Evolutionary conservation across 306 rosid species (phyloP).

Genomic region (Carpinus fangiana): DNA sequence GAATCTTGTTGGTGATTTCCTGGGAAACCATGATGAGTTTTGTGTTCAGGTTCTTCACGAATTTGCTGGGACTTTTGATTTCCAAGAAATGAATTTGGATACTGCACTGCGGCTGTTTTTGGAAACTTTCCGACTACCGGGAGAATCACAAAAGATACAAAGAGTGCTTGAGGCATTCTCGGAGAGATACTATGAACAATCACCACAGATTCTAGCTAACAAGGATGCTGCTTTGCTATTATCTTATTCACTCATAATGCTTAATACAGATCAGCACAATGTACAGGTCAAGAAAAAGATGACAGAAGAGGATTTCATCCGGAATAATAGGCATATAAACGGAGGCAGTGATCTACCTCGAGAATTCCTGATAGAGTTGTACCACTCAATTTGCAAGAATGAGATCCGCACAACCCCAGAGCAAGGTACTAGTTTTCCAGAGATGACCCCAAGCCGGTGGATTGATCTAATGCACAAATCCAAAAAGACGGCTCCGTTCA

Average conservation of each 20-base stretch:
- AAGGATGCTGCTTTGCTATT: slow-evolving; percentile 96
- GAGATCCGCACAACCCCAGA: slow-evolving; percentile 95
- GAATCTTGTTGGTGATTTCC: slow-evolving; percentile 96
- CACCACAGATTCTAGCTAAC: slow-evolving; percentile 82
- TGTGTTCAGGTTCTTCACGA: slow-evolving; percentile 99
- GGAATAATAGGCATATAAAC: slow-evolving; percentile 89
- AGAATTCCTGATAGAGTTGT: slow-evolving; percentile 78
- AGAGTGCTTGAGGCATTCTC: slow-evolving; percentile 99
- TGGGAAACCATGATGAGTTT: slow-evolving; percentile 95
- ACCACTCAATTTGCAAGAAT: slow-evolving; percentile 91
- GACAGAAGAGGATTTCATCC: slow-evolving; percentile 95
- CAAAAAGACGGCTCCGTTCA: slow-evolving; percentile 83
- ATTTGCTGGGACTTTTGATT: slow-evolving; percentile 98
- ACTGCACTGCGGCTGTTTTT: slow-evolving; percentile 90
- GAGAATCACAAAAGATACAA: slow-evolving; percentile 98
- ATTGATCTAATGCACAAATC: slow-evolving; percentile 90
- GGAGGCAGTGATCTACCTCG: slow-evolving; percentile 95
- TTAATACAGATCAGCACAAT: slow-evolving; percentile 96
- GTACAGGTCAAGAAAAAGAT: slow-evolving; percentile 96
- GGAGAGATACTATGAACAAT: slow-evolving; percentile 96
- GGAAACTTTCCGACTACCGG: slow-evolving; percentile 95
- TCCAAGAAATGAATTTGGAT: slow-evolving; percentile 95
- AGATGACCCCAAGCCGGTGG: slow-evolving; percentile 97
- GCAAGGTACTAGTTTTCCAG: slow-evolving; percentile 91
- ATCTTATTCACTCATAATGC: slow-evolving; percentile 91